Conservation (phyloP, 129 eudicot species). For the Ambrosia trifida region DNA sequence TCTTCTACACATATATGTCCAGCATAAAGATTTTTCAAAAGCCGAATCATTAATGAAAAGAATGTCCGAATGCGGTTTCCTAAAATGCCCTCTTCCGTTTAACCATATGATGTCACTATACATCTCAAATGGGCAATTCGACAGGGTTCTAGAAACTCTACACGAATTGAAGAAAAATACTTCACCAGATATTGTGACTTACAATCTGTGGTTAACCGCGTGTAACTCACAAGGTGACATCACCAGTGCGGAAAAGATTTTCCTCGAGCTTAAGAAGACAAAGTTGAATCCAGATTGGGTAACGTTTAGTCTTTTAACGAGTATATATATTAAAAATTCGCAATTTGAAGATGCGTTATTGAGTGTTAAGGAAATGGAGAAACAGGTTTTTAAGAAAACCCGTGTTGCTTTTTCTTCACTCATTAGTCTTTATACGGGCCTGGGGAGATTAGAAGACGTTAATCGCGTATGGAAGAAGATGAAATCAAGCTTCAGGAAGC, state of each 20-base stretch:
- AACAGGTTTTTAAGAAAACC: constrained; percentile 41
- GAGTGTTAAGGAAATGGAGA: constrained; percentile 83
- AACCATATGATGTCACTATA: constrained; percentile 79
- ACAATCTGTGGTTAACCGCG: constrained; percentile 69
- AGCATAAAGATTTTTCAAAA: constrained; percentile 54
- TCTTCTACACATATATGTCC: constrained; percentile 80
- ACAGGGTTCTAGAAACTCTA: constrained; percentile 58
- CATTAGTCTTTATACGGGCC: constrained; percentile 60
- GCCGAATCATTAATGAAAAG: constrained; percentile 80
- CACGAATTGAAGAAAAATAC: constrained; percentile 55
- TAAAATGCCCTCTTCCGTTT: constrained; percentile 70
- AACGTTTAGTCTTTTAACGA: constrained; percentile 76
- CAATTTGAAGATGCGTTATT: constrained; percentile 58
- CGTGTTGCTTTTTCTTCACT: constrained; percentile 75
- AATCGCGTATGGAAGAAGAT: constrained; percentile 68
- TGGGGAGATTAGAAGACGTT: constrained; percentile 58
- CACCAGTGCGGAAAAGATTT: constrained; percentile 64
- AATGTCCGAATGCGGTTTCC: constrained; percentile 76
- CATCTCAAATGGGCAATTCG: constrained; percentile 61
- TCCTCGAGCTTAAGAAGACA: constrained; percentile 58
- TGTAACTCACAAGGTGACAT: constrained; percentile 53
- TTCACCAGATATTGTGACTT: constrained; percentile 81
- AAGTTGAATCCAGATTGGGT: constrained; percentile 84
- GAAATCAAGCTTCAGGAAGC: constrained; percentile 62
- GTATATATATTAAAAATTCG: constrained; percentile 61